phyloP scores from a whole-genome alignment of 108 stramenopile genomes.

The Cyclotella kingstonii region DNA sequence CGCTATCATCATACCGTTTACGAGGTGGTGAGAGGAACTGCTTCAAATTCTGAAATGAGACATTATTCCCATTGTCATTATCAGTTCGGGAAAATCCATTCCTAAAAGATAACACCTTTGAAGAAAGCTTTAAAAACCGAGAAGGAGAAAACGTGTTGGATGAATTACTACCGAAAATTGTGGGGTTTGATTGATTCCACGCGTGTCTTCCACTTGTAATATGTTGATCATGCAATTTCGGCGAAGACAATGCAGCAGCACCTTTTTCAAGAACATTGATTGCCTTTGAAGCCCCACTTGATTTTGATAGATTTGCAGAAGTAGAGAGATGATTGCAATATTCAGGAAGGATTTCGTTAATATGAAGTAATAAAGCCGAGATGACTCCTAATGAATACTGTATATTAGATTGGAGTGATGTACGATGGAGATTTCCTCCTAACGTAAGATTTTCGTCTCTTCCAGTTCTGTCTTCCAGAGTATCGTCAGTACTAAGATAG shows the following conservation, averaged over 20 bases:
- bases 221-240: background rate
- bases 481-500: too few species aligned
- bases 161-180: background rate
- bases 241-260: background rate
- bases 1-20: background rate
- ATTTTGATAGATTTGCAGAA: constrained; percentile 5
- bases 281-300: constrained; percentile 24
- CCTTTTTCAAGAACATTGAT: constrained; percentile 24
- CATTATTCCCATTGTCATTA: background rate
- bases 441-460: too few species aligned
- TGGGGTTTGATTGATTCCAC: background rate
- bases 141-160: constrained; percentile 3
- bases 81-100: background rate
- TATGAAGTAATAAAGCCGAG: constrained; percentile 19
- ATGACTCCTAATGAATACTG: too few species aligned
- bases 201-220: background rate
- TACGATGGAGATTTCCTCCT: too few species aligned
- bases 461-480: too few species aligned
- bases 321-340: constrained; percentile 24
- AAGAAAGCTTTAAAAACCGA: constrained; percentile 1
- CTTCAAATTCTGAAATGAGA: background rate
- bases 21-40: background rate
- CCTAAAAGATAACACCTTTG: background rate
- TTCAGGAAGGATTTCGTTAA: constrained; percentile 32
- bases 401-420: too few species aligned